Percentiles rank a stretch among this genome's conserved stretches.
phyloP scores from a whole-genome alignment of 208 protist genomes.

The Leishmania tarentolae region DNA sequence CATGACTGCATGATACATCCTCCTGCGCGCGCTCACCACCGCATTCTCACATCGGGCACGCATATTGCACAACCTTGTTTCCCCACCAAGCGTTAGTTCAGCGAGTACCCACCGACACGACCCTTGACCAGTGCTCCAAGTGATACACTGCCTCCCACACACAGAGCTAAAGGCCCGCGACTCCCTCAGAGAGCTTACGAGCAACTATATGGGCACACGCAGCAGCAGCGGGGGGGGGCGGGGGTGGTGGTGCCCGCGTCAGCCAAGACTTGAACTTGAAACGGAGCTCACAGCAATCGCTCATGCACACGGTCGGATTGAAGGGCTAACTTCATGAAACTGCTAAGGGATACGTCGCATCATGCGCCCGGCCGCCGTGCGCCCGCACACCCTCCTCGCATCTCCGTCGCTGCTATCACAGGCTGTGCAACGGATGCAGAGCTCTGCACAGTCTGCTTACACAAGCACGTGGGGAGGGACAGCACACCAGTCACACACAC shows the following conservation, averaged over 20 bases:
- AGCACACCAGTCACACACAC: not conserved
- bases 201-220: not conserved
- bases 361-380: slow-evolving; percentile 7
- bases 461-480: slow-evolving; percentile 21
- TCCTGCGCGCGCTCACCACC: no score
- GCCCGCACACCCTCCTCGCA: not conserved
- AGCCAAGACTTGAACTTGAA: not conserved
- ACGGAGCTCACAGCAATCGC: not conserved
- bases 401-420: slow-evolving; percentile 36
- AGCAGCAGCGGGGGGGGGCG: not conserved
- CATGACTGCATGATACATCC: not conserved
- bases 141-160: no score
- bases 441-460: slow-evolving; percentile 31
- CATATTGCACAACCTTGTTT: no score
- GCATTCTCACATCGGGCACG: no score
- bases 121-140: no score
- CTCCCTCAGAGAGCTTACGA: no score
- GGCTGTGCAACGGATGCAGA: slow-evolving; percentile 3
- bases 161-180: no score
- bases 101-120: no score
- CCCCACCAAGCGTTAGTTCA: no score
- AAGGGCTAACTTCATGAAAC: slow-evolving; percentile 32
- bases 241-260: not conserved
- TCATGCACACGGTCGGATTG: slow-evolving; percentile 18
- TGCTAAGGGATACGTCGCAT: slow-evolving; percentile 21